phyloP scores from a whole-genome alignment of 345 rosid genomes.

The Ricinus communis region DNA sequence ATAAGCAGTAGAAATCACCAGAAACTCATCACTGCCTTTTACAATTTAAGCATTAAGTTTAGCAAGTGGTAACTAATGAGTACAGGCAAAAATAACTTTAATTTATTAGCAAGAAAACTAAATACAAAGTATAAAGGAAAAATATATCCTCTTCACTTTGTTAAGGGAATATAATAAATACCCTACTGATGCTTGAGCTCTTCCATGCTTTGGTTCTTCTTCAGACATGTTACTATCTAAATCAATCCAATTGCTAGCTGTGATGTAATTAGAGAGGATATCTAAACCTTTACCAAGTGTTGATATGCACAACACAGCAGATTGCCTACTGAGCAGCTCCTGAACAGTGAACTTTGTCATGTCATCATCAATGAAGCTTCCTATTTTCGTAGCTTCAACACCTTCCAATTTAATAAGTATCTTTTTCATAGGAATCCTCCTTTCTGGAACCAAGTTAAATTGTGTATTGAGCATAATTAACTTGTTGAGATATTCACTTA shows the following conservation, averaged over 20 bases:
- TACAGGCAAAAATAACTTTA: neutral
- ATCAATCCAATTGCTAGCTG: slow-evolving; percentile 14
- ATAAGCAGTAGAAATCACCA: neutral
- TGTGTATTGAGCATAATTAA: slow-evolving; percentile 30
- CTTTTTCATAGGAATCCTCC: slow-evolving; percentile 16
- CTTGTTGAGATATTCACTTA: slow-evolving; percentile 35
- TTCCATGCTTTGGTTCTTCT: slow-evolving; percentile 26
- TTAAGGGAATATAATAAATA: slow-evolving; percentile 24
- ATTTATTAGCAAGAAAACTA: neutral
- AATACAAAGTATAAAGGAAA: neutral
- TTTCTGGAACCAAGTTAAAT: slow-evolving; percentile 7
- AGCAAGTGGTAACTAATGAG: neutral
- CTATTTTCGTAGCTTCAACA: slow-evolving; percentile 9
- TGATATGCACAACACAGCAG: slow-evolving; percentile 49
- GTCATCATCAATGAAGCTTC: slow-evolving; percentile 22
- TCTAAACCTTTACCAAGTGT: slow-evolving; percentile 44
- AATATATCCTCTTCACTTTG: neutral
- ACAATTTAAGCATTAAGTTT: neutral
- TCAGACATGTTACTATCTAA: slow-evolving; percentile 21
- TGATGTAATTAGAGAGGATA: slow-evolving; percentile 40
- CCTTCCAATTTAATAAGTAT: slow-evolving; percentile 11
- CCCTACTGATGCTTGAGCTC: slow-evolving; percentile 29
- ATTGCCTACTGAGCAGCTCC: slow-evolving; percentile 51
- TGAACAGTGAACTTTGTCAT: slow-evolving; percentile 35
- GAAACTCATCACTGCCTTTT: neutral